Percentiles rank a stretch among this genome's conserved stretches.
These are phyloP conservation scores for Heritiera littoralis DNA, from an alignment of 345 rosid genomes.

Conservation along the genomic window DNA sequence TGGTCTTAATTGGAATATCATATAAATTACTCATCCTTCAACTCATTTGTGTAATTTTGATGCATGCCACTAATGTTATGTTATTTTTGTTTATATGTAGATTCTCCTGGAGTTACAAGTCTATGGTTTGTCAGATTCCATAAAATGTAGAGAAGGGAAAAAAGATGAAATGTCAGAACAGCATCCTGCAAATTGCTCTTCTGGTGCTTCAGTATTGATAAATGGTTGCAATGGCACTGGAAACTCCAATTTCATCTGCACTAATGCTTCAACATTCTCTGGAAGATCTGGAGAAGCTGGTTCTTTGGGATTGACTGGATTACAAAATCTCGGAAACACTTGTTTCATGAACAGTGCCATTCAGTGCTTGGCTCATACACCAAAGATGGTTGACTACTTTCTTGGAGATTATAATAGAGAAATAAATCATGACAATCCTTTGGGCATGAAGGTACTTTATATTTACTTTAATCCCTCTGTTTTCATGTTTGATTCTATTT, in stretches of 20 bases:
- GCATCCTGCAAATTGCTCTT: constrained; percentile 37
- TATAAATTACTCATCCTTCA: background rate
- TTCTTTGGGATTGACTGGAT: constrained; percentile 88
- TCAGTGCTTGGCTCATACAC: constrained; percentile 96
- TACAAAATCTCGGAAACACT: constrained; percentile 98
- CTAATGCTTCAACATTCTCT: constrained; percentile 46
- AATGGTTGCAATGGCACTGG: constrained; percentile 59
- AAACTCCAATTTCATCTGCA: constrained; percentile 42
- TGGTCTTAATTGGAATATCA: background rate
- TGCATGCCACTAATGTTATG: constrained; percentile 22
- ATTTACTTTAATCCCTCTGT: constrained; percentile 16
- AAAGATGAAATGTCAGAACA: constrained; percentile 62
- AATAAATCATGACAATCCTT: constrained; percentile 82
- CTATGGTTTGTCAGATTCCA: constrained; percentile 93
- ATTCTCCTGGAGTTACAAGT: constrained; percentile 85
- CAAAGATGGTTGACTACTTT: constrained; percentile 90
- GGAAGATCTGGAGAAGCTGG: constrained; percentile 88
- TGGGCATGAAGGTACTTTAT: constrained; percentile 88
- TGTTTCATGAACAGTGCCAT: constrained; percentile 96
- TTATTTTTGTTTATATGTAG: constrained; percentile 44
- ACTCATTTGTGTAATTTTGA: constrained; percentile 11
- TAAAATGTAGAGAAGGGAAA: constrained; percentile 70
- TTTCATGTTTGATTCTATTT: constrained; percentile 10
- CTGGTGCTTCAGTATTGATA: constrained; percentile 35
- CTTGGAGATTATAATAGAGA: constrained; percentile 88